phyloP scores from a whole-genome alignment of 805 yeast genomes.

The Pichia heedii region DNA sequence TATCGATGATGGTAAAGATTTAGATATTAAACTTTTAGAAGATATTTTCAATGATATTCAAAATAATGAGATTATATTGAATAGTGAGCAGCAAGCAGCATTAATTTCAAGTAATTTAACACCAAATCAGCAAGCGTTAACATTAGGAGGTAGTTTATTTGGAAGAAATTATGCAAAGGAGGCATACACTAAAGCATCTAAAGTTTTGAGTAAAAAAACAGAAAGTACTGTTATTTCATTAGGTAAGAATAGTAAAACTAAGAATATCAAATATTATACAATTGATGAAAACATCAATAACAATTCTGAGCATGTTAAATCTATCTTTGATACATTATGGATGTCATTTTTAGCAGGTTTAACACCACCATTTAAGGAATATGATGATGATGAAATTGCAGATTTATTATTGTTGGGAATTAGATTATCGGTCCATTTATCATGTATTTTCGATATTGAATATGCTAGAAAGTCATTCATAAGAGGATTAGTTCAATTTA shows the following conservation, averaged over 20 bases:
- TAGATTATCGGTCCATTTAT: slow-evolving; percentile 68
- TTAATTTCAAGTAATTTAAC: slow-evolving; percentile 56
- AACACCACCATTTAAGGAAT: slow-evolving; percentile 87
- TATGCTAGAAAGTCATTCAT: slow-evolving; percentile 85
- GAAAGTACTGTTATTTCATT: slow-evolving; percentile 70
- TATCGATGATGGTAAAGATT: slow-evolving; percentile 81
- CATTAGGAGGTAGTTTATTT: slow-evolving; percentile 42
- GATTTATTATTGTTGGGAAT: slow-evolving; percentile 76
- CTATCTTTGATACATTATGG: slow-evolving; percentile 93
- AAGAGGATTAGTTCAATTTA: slow-evolving; percentile 81
- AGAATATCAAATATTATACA: slow-evolving; percentile 64
- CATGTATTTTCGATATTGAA: slow-evolving; percentile 75
- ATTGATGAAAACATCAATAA: background rate
- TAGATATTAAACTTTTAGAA: slow-evolving; percentile 64
- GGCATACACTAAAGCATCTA: slow-evolving; percentile 87
- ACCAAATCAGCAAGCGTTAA: slow-evolving; percentile 19
- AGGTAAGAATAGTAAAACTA: slow-evolving; percentile 36
- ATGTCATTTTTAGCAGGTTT: slow-evolving; percentile 94
- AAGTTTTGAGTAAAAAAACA: slow-evolving; percentile 82
- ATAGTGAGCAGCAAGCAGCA: slow-evolving; percentile 92
- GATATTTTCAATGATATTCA: slow-evolving; percentile 72
- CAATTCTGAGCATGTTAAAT: slow-evolving; percentile 71
- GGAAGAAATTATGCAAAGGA: slow-evolving; percentile 64
- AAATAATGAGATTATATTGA: slow-evolving; percentile 76
- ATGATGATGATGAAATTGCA: slow-evolving; percentile 65